Evolutionary conservation across 139 green algal species (phyloP), one percentile per base, ranked within the genome.

Genomic region (Chlamydomonas urium): DNA sequence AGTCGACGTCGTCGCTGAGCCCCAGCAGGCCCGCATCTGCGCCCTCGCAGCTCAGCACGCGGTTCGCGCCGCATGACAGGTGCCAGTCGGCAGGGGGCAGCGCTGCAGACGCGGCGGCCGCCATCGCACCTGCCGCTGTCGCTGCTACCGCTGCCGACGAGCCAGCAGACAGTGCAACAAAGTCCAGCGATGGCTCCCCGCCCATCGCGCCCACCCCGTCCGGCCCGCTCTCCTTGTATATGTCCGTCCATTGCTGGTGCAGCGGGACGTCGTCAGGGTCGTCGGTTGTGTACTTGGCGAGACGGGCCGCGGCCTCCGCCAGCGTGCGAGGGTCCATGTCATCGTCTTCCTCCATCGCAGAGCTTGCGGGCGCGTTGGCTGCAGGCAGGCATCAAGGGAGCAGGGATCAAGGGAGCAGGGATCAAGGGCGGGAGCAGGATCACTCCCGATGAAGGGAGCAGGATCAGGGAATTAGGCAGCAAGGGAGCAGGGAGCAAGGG

Each of bases 1-100:
- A 89, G 66, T 91, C 86, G 26, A 91, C 86, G 47, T 91, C 86
- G 50, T 91, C 82, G 3, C 77, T 79, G 3, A 90, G 32, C 0
- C 80, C 82, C 68, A 91, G 66, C 53, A 62, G 53, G 38, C 85
- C 59, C 71, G 21, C 28, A 47, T 32, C n/a, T 47, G 33, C 26
- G 3, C 34, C 24, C 24, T 80, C 80, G 19, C 62, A 26, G 1
- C 71, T 61, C 28, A 80, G 57, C 47, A 70, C 53, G n/a, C 72
- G 69, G 3, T 65, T 56, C 0, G 66, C 70, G 29, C 74, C 76
- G 38, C 73, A 78, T 23, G 59, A 78, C 10, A 87, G 47, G 2
- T 62, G 66, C 70, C 81, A 87, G 29, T 38, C 32, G 5, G 45
- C 42, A 19, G 57, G 58, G 2, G 58, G 10, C 26, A 35, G 17